Conservation (phyloP, 192 early-diverging fungal genomes). For the Dissophora ornata region DNA sequence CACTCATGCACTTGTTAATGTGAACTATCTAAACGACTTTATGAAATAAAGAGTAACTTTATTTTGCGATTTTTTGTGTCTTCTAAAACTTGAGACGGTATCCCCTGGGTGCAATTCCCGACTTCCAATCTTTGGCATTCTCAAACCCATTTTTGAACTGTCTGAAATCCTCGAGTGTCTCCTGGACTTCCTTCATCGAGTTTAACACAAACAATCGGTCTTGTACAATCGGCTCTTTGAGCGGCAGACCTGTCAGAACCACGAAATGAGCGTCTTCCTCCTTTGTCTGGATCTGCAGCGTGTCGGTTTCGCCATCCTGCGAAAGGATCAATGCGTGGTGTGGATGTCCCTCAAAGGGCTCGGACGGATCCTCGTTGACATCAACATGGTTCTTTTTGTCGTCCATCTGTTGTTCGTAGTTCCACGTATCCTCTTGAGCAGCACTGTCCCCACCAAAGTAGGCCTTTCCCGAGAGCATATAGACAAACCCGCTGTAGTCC, state of each 20-base stretch:
- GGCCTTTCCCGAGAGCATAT: conserved; percentile 66
- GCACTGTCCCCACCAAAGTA: conserved; percentile 59
- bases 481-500: conserved; percentile 68
- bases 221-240: conserved; percentile 70
- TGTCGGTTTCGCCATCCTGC: conserved; percentile 7
- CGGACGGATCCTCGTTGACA: conserved; percentile 29
- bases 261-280: conserved; percentile 41
- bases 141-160: conserved; percentile 76
- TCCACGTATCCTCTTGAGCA: conserved; percentile 52
- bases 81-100: conserved; percentile 40
- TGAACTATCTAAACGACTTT: no score
- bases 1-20: no score
- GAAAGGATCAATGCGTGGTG: conserved; percentile 48
- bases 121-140: conserved; percentile 64
- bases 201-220: conserved; percentile 78
- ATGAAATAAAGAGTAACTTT: not conserved
- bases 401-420: conserved; percentile 23
- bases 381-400: conserved; percentile 31
- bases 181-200: conserved; percentile 58
- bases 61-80: not conserved
- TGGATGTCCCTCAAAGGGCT: conserved; percentile 52
- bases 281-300: conserved; percentile 11
- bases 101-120: conserved; percentile 54
- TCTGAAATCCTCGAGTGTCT: conserved; percentile 69
- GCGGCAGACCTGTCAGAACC: conserved; percentile 21